These are phyloP conservation scores for Anthracocystis walkeri DNA, from an alignment of 1,284 basidiomycete genomes.

Conservation along the genomic window DNA sequence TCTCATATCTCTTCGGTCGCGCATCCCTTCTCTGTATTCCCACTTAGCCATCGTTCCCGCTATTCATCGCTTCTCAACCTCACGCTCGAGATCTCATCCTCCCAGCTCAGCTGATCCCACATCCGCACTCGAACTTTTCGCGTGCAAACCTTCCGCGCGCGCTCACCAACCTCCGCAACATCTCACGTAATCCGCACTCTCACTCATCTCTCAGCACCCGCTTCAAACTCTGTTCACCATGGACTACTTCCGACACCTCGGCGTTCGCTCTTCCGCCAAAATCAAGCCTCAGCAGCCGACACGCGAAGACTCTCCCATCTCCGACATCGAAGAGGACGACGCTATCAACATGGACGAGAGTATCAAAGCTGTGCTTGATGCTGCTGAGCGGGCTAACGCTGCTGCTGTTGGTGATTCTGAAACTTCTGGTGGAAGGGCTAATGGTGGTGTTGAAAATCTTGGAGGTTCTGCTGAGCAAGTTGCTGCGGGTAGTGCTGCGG, in stretches of 20 bases:
- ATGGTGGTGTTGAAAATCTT: too few species aligned
- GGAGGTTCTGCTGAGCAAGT: not conserved
- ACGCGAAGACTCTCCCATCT: slow-evolving; percentile 19
- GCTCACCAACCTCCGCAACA: not conserved
- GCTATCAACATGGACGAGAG: slow-evolving; percentile 5
- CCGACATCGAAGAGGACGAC: slow-evolving; percentile 24
- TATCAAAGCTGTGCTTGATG: slow-evolving; percentile 2
- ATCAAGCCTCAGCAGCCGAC: not conserved
- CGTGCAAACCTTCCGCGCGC: too few species aligned
- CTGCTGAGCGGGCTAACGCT: not conserved
- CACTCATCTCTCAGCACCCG: too few species aligned
- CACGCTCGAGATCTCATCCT: too few species aligned
- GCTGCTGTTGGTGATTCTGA: not conserved
- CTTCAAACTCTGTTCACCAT: not conserved
- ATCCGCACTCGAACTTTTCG: too few species aligned
- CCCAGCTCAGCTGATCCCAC: too few species aligned
- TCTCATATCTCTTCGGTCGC: too few species aligned
- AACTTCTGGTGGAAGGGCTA: too few species aligned
- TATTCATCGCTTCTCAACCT: too few species aligned
- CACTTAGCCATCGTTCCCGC: too few species aligned
- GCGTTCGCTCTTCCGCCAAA: not conserved
- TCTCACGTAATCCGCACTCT: too few species aligned
- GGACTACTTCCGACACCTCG: slow-evolving; percentile 8
- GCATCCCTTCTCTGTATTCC: too few species aligned
- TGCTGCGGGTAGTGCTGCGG: not conserved